A percentile compares a stretch with the other conserved stretches of the same genome.
phyloP scores from a whole-genome alignment of 2,329 filamentous ascomycete species.

The Gaeumannomyces sp. region DNA sequence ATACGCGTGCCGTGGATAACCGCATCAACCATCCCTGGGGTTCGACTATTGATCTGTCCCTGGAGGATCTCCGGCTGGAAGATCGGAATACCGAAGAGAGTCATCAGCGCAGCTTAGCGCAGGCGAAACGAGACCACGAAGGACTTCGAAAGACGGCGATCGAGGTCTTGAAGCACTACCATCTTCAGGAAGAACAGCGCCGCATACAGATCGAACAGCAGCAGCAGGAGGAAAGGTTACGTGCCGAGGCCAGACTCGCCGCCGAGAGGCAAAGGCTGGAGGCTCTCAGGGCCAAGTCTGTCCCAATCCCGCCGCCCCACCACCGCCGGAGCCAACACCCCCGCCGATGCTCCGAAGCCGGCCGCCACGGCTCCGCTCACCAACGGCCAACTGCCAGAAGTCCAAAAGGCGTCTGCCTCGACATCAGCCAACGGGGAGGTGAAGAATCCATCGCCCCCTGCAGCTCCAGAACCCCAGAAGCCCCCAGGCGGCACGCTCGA shows the following conservation, averaged over 20 bases:
- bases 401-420: background rate
- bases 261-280: slow-evolving; percentile 20
- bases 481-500: background rate
- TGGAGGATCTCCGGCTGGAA: slow-evolving; percentile 21
- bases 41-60: slow-evolving; percentile 2
- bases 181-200: slow-evolving; percentile 21
- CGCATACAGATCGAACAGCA: slow-evolving; percentile 18
- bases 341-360: slow-evolving; percentile 7
- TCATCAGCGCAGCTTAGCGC: slow-evolving; percentile 23
- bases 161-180: slow-evolving; percentile 18
- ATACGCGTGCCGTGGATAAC: background rate
- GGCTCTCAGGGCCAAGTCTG: slow-evolving; percentile 25
- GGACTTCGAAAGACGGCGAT: slow-evolving; percentile 19
- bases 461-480: slow-evolving; percentile 2
- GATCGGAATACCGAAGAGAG: slow-evolving; percentile 27
- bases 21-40: slow-evolving; percentile 18
- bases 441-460: background rate
- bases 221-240: slow-evolving; percentile 25
- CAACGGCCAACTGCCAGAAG: background rate
- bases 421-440: background rate
- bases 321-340: slow-evolving; percentile 14
- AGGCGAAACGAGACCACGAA: slow-evolving; percentile 24
- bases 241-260: slow-evolving; percentile 20
- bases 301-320: slow-evolving; percentile 20
- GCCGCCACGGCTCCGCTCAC: background rate